These are phyloP conservation scores for Dendrostoma leiphaemia DNA, from an alignment of 2,329 filamentous ascomycete species.

Conservation along the genomic window DNA sequence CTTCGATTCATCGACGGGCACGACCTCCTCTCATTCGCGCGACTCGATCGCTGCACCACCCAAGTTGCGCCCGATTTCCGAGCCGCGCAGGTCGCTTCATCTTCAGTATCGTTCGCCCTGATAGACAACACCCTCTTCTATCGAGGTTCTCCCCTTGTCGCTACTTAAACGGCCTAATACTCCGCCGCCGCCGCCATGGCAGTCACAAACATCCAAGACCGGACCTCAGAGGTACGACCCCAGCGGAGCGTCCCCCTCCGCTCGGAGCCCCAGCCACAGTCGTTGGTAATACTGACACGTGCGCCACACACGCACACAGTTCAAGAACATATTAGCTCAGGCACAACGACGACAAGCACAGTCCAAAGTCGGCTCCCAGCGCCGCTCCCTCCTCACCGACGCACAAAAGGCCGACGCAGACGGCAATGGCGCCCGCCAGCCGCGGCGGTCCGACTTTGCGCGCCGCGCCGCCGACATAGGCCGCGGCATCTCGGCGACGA, in stretches of 20 bases:
- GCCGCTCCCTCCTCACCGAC: constrained; percentile 75
- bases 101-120: not conserved
- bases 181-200: constrained; percentile 46
- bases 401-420: constrained; percentile 65
- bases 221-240: constrained; percentile 66
- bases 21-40: not conserved
- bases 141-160: not conserved
- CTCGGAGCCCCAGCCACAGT: not conserved
- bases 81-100: constrained; percentile 17
- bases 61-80: not conserved
- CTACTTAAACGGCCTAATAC: not conserved
- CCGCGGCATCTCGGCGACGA: constrained; percentile 84
- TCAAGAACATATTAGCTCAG: constrained; percentile 84
- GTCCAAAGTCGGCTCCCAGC: constrained; percentile 74
- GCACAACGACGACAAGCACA: constrained; percentile 77
- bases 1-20: not conserved
- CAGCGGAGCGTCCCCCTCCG: not conserved
- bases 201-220: constrained; percentile 84
- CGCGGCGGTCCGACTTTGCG: constrained; percentile 85
- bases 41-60: not conserved
- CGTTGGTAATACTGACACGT: not conserved
- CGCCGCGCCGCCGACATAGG: constrained; percentile 89
- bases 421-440: constrained; percentile 43
- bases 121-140: not conserved
- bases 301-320: constrained; percentile 39